Evolutionary conservation across 306 rosid species (phyloP).

Genomic region (Oemleria cerasiformis): DNA sequence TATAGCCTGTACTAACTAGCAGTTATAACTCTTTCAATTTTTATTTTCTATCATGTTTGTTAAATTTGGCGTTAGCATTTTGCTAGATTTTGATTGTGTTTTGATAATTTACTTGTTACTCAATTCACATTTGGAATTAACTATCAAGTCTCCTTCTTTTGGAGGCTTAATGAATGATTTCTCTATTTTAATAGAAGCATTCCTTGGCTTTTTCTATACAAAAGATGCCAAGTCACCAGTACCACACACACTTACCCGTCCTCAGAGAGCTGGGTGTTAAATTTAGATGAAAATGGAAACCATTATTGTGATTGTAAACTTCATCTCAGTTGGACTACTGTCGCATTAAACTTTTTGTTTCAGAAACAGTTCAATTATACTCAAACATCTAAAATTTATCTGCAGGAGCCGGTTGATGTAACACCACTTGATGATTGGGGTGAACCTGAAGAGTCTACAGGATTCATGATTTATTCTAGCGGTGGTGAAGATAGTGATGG

Average conservation of each 20-base stretch:
- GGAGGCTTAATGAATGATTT: not conserved
- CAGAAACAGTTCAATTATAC: not conserved
- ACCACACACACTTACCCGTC: not conserved
- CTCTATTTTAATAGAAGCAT: not conserved
- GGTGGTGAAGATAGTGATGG: constrained; percentile 74
- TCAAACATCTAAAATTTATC: constrained; percentile 3
- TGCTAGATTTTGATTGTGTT: not conserved
- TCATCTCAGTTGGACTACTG: too few species aligned
- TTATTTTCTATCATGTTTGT: too few species aligned
- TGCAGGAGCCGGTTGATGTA: constrained; percentile 60
- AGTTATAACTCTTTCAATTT: not conserved
- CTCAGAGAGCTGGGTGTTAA: too few species aligned
- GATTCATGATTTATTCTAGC: constrained; percentile 52
- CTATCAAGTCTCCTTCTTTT: not conserved
- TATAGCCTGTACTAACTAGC: not conserved
- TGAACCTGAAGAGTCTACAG: constrained; percentile 35
- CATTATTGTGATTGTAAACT: not conserved
- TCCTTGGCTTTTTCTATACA: not conserved
- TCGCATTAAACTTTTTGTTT: too few species aligned
- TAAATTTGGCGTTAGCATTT: not conserved
- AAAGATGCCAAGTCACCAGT: not conserved
- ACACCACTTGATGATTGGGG: constrained; percentile 58
- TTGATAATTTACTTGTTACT: not conserved
- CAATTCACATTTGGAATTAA: not conserved
- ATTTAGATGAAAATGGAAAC: not conserved